Evolutionary conservation across 2,329 filamentous ascomycete genomes (phyloP), one percentile per base, ranked within the genome.

Genomic region (Fusarium nurragi): DNA sequence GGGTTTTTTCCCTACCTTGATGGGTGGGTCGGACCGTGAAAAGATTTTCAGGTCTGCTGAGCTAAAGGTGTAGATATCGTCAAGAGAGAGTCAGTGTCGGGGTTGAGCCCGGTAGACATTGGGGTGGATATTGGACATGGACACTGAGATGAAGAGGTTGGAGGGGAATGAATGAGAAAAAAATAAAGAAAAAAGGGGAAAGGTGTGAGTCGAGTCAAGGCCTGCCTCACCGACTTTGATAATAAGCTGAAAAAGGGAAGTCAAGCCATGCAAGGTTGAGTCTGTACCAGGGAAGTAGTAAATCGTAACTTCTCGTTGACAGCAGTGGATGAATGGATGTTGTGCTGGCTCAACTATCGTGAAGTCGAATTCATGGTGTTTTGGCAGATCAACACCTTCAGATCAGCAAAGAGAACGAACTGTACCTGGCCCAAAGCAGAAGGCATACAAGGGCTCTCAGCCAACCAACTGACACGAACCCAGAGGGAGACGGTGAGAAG

Each of bases 41-140:
- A 60, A 58, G 65, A 66, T 69, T 62, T 71, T 68, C 52, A 60
- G 54, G 69, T 71, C 69, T 62, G 59, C 54, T 71, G 68, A 71
- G 65, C 61, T 44, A 40, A 53, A 59, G 12, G 28, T 51, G 45
- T 45, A 44, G 39, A 52, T 60, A 48, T 61, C 48, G 41, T 55
- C 56, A 51, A 45, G 36, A 32, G 53, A 32, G 40, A 49, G 51
- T 64, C 57, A 60, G 69, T 62, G 59, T 69, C 55, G 68, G 59
- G 49, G 46, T 53, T 53, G 61, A 49, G 45, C 23, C 38, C 34
- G 41, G 52, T 34, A 51, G 45, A 55, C 36, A 34, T 43, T 19
- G 23, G 32, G 50, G 64, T 67, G 64, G 64, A 39, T 63, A 64
- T 51, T 26, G 38, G 32, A 41, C 59, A 54, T 54, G 49, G 48